These are phyloP conservation scores for Grosmannia serpens DNA, from an alignment of 2,329 filamentous ascomycete species.

Conservation along the genomic window DNA sequence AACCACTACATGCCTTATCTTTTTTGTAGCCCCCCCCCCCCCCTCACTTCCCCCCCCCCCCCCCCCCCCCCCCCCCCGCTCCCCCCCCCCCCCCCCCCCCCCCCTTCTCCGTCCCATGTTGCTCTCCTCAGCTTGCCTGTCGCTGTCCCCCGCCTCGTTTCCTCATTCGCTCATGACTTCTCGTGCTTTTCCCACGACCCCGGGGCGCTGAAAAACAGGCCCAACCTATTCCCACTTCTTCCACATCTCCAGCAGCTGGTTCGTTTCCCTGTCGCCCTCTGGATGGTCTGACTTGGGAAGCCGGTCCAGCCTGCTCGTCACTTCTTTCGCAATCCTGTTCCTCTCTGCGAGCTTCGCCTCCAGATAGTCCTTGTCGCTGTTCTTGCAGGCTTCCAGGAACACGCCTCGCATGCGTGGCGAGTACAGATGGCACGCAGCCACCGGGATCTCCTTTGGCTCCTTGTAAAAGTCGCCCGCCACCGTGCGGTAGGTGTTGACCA, in stretches of 20 bases:
- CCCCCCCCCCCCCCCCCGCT: neutral
- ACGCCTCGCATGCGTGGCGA: conserved; percentile 65
- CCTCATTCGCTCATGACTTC: neutral
- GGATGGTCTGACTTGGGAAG: conserved; percentile 15
- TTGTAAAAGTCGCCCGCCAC: conserved; percentile 56
- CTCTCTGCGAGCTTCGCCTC: conserved; percentile 44
- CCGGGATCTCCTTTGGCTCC: conserved; percentile 41
- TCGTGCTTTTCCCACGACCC: neutral
- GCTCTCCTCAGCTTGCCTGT: neutral
- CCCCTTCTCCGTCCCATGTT: neutral
- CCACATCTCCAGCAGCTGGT: conserved; percentile 44
- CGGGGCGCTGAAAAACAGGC: neutral
- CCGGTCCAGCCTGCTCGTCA: conserved; percentile 37
- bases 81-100: neutral
- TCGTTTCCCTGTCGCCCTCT: conserved; percentile 28
- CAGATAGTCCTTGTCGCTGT: conserved; percentile 56
- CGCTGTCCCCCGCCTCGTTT: neutral
- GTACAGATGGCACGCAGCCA: conserved; percentile 63
- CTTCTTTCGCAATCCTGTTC: conserved; percentile 46
- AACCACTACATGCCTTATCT: no score
- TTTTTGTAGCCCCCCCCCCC: no score
- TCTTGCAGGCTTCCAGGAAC: conserved; percentile 55
- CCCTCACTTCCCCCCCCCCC: neutral
- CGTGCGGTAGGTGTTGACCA: conserved; percentile 32
- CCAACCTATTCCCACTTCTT: conserved; percentile 40